A percentile compares a stretch with the other conserved stretches of the same genome.
Conservation (phyloP, 2,329 filamentous ascomycete species). For the Hypoxylon sp. region DNA sequence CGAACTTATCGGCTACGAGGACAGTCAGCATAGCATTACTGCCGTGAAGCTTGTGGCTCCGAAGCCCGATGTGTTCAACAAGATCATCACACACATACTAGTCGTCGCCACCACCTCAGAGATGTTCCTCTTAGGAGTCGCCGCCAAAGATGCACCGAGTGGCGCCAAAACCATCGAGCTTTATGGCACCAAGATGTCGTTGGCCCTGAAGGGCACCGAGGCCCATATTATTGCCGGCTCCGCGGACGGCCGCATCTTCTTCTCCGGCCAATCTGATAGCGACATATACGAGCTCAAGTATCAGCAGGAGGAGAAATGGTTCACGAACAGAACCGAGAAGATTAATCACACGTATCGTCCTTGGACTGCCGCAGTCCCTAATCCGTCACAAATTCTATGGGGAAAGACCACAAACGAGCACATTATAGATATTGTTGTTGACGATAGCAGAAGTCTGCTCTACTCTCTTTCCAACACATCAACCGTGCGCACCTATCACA, state of each 20-base stretch:
- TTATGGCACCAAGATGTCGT: constrained; percentile 90
- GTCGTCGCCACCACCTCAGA: constrained; percentile 90
- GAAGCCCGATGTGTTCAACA: constrained; percentile 88
- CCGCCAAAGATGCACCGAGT: constrained; percentile 74
- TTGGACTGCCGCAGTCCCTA: constrained; percentile 76
- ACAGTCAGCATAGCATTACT: constrained; percentile 88
- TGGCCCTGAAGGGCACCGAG: constrained; percentile 81
- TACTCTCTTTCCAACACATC: constrained; percentile 92
- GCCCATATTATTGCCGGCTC: constrained; percentile 86
- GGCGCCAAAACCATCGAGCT: constrained; percentile 82
- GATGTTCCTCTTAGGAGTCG: constrained; percentile 89
- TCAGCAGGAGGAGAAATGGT: constrained; percentile 98
- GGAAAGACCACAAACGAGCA: constrained; percentile 70
- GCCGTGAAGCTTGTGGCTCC: constrained; percentile 91
- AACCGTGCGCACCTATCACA: constrained; percentile 91
- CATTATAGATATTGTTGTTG: constrained; percentile 85
- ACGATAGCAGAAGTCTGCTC: constrained; percentile 88
- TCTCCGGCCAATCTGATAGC: constrained; percentile 83
- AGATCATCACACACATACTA: constrained; percentile 87
- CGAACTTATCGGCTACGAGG: constrained; percentile 92
- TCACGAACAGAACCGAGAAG: constrained; percentile 87
- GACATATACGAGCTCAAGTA: constrained; percentile 96
- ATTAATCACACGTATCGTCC: constrained; percentile 87
- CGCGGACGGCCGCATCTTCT: constrained; percentile 91
- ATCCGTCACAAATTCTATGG: constrained; percentile 66